These are phyloP conservation scores for Scalesia atractyloides DNA, from an alignment of 129 eudicot genomes.

Conservation along the genomic window DNA sequence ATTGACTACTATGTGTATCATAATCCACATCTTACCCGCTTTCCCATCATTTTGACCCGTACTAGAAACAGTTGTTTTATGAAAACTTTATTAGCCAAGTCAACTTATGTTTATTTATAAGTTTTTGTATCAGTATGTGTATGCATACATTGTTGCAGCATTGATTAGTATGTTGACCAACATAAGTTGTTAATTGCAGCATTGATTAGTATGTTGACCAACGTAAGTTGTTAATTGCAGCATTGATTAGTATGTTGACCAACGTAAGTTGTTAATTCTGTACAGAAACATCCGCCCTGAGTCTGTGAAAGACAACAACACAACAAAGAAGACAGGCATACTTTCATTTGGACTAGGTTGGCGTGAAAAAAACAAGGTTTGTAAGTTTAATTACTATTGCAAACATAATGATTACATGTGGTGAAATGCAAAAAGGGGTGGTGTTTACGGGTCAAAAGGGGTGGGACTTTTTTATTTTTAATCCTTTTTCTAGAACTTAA, in stretches of 20 bases:
- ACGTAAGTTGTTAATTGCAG: no score
- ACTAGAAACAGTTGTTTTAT: background rate
- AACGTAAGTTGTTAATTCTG: slow-evolving; percentile 13
- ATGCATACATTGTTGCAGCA: slow-evolving; percentile 11
- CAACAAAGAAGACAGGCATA: slow-evolving; percentile 53
- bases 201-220: background rate
- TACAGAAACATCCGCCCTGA: slow-evolving; percentile 44
- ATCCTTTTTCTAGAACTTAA: background rate
- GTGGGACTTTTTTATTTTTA: background rate
- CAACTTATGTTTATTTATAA: background rate
- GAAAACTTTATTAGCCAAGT: background rate
- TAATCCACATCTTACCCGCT: background rate
- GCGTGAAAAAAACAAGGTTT: slow-evolving; percentile 87
- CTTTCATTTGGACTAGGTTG: slow-evolving; percentile 91
- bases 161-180: no score
- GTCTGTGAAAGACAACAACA: slow-evolving; percentile 39
- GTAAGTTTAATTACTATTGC: background rate
- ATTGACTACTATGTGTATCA: no score
- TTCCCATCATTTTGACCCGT: background rate
- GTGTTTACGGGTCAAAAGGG: background rate
- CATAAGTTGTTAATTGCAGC: slow-evolving; percentile 15
- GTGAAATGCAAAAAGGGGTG: background rate
- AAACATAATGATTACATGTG: slow-evolving; percentile 3
- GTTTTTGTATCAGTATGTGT: slow-evolving; percentile 10
- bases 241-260: no score